Evolutionary conservation across 768 basidiomycete species (phyloP).

Genomic region (Tulasnella sp.): DNA sequence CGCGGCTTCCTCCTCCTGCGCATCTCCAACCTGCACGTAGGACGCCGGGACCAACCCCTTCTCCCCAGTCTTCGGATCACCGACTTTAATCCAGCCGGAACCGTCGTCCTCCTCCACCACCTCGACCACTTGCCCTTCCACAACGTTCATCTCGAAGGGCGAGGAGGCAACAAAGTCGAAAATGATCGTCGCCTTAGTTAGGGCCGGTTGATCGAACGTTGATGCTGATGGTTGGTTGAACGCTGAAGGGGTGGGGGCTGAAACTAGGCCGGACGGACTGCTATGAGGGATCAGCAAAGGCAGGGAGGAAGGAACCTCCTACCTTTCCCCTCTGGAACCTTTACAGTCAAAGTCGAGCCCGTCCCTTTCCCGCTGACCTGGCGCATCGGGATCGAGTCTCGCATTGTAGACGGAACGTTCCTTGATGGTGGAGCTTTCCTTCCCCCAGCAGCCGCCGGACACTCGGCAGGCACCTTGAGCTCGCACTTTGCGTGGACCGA

Average conservation of each 20-base stretch:
- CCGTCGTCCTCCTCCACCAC: constrained; percentile 75
- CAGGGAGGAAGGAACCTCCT: not conserved
- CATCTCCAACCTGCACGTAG: constrained; percentile 43
- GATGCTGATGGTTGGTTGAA: constrained; percentile 25
- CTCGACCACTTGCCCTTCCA: constrained; percentile 50
- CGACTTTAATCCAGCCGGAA: constrained; percentile 77
- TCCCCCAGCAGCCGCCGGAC: constrained; percentile 23
- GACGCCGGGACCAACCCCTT: constrained; percentile 78
- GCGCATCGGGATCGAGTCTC: not conserved
- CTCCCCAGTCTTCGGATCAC: constrained; percentile 36
- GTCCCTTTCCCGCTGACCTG: not conserved
- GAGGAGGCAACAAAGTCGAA: constrained; percentile 69
- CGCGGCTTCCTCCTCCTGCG: not conserved
- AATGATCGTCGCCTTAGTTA: constrained; percentile 45
- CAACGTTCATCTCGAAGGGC: constrained; percentile 61
- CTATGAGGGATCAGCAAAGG: too few relatives aligned
- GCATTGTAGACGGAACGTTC: not conserved
- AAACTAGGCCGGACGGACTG: too few relatives aligned
- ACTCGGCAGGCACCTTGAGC: constrained; percentile 63
- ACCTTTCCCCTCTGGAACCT: not conserved
- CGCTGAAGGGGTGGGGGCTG: constrained; percentile 42
- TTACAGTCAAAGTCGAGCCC: not conserved
- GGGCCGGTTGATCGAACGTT: not conserved
- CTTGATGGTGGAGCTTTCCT: not conserved
- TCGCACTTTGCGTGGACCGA: constrained; percentile 81